Conservation (phyloP, 768 basidiomycete species). For the Suillus variegatus region DNA sequence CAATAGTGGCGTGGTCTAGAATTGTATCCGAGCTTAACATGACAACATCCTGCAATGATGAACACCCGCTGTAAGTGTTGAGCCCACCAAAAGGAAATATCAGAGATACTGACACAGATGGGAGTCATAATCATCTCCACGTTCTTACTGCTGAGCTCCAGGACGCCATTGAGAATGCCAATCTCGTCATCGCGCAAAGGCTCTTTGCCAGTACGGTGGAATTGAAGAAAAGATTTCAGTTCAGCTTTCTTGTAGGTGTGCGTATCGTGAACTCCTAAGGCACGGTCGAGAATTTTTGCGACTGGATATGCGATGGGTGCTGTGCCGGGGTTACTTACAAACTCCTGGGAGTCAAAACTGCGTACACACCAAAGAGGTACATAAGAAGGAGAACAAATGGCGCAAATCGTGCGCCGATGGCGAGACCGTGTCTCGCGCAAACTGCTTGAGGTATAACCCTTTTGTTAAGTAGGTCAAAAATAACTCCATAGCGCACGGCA, state of each 20-base stretch:
- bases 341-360: constrained; percentile 10
- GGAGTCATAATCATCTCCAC: constrained; percentile 84
- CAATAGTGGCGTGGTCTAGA: constrained; percentile 77
- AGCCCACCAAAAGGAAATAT: neutral
- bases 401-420: constrained; percentile 76
- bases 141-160: constrained; percentile 77
- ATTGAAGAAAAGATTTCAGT: constrained; percentile 75
- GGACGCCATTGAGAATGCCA: constrained; percentile 74
- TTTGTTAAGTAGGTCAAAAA: constrained; percentile 5
- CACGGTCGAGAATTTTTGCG: constrained; percentile 73
- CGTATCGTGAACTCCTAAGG: constrained; percentile 72
- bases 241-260: constrained; percentile 84
- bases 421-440: constrained; percentile 74
- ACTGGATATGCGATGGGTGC: constrained; percentile 78
- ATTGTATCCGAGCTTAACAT: constrained; percentile 77
- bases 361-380: constrained; percentile 50
- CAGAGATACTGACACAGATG: constrained; percentile 49
- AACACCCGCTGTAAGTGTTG: constrained; percentile 52
- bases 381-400: constrained; percentile 75
- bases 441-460: constrained; percentile 76
- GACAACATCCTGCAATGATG: constrained; percentile 65
- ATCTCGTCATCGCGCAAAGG: constrained; percentile 80
- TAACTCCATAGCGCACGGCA: too few species aligned
- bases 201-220: constrained; percentile 76
- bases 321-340: constrained; percentile 20